Evolutionary conservation across 2,329 filamentous ascomycete genomes (phyloP), one percentile per base, ranked within the genome.

Genomic region (Aureobasidium leucospermi): DNA sequence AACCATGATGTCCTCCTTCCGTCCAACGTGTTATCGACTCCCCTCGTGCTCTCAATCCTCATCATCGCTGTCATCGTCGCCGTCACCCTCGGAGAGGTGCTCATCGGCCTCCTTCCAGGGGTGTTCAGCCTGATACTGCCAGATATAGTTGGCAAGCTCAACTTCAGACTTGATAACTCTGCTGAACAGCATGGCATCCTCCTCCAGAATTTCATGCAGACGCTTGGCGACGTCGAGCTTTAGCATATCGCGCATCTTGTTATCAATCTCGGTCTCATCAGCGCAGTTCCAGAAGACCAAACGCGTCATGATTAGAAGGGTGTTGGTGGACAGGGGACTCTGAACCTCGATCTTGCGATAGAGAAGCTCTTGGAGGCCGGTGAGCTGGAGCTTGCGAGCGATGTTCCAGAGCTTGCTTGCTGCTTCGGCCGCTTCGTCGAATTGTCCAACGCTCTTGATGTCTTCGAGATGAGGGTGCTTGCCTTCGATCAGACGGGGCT

Each of bases 291-390:
- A 59, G 32, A 36, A 53, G 2, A 59, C 19, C 46, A 59, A 38
- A 13, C 47, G 29, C 6, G 58, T 53, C 15, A 59, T 7, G 10
- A 53, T 38, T 19, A 59, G 58, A 6, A 53, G 39, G 6, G 47
- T 45, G 13, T 31, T 36, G 11, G 29, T n/a, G 11, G 29, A 47
- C 28, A 59, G 31, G 7, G 58, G 58, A 5, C 47, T 43, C n/a
- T 52, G 47, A 6, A 31, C 38, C 9, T 53, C 19, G 32, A 47
- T 46, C n/a, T 59, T 59, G 32, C 58, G 58, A 15, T 52, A 51
- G 48, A 59, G 46, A 15, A 59, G 58, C 8, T 52, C 31, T 28
- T 51, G 36, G 1, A 59, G 47, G 2, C 7, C 19, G 10, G 13
- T 16, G 3, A 59, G 31, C 2, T 46, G n/a, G 8, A 59, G 41